phyloP scores from a whole-genome alignment of 2,329 filamentous ascomycete species.

The Penicillium sp. region DNA sequence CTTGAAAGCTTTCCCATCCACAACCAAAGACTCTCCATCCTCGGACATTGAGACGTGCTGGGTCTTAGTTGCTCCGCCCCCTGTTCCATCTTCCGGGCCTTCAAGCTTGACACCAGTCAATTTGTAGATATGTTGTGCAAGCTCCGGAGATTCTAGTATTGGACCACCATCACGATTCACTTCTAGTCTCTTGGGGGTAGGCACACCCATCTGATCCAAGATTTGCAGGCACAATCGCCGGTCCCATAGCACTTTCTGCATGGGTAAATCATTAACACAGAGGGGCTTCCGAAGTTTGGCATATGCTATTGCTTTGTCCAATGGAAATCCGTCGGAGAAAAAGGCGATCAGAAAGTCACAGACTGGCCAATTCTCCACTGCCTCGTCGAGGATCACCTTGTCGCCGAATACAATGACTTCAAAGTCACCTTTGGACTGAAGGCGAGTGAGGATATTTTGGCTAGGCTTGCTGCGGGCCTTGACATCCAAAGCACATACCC shows the following conservation, averaged over 20 bases:
- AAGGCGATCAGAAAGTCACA: conserved; percentile 97
- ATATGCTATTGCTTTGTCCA: conserved; percentile 96
- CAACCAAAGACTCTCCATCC: conserved; percentile 77
- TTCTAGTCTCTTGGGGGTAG: conserved; percentile 80
- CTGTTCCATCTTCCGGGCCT: conserved; percentile 61
- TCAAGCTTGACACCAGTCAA: conserved; percentile 71
- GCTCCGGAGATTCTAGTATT: conserved; percentile 66
- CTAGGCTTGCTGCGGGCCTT: conserved; percentile 97
- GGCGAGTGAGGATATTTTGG: conserved; percentile 85
- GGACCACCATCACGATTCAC: conserved; percentile 92
- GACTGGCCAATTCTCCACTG: conserved; percentile 91
- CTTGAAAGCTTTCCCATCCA: conserved; percentile 72
- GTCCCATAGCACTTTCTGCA: conserved; percentile 97
- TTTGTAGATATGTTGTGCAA: conserved; percentile 72
- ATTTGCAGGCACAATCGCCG: conserved; percentile 81
- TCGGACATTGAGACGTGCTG: conserved; percentile 78
- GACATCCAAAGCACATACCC: conserved; percentile 89
- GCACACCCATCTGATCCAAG: conserved; percentile 81
- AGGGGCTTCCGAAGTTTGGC: conserved; percentile 89
- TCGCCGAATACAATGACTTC: conserved; percentile 97
- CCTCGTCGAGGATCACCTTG: conserved; percentile 96
- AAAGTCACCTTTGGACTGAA: conserved; percentile 87
- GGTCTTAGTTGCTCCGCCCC: conserved; percentile 52
- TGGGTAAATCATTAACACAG: conserved; percentile 93
- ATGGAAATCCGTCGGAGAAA: conserved; percentile 93